phyloP scores from a whole-genome alignment of 2,329 filamentous ascomycete genomes.

The Xylaria sp. region DNA sequence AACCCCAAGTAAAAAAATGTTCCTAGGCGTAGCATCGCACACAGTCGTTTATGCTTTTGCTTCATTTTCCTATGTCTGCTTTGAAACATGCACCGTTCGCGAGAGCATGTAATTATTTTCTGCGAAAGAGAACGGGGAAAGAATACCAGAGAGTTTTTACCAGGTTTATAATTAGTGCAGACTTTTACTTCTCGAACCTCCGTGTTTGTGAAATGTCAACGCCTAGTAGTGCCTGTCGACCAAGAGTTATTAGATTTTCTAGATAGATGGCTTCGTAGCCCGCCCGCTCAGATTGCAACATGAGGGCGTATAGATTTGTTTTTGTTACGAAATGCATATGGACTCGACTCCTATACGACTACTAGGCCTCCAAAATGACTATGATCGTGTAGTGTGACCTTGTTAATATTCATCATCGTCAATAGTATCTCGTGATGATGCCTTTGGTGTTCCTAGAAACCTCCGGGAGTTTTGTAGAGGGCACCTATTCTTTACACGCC shows the following conservation, averaged over 20 bases:
- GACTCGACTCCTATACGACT: too few relatives aligned
- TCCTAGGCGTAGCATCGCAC: slow-evolving; percentile 13
- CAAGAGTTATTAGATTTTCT: neutral
- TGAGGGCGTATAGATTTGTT: too few relatives aligned
- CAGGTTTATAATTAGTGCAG: slow-evolving; percentile 3
- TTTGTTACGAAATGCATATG: too few relatives aligned
- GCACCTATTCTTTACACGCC: too few relatives aligned
- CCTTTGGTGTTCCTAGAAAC: too few relatives aligned
- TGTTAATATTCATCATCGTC: too few relatives aligned
- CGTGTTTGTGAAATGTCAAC: neutral
- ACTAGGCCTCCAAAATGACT: too few relatives aligned
- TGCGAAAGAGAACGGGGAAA: slow-evolving; percentile 11
- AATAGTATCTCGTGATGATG: too few relatives aligned
- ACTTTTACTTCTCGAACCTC: neutral
- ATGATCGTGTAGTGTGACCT: too few relatives aligned
- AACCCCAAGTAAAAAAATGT: slow-evolving; percentile 7
- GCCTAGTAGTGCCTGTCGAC: neutral
- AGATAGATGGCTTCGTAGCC: neutral
- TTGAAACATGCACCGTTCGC: neutral
- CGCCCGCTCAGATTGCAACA: neutral
- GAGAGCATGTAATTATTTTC: neutral
- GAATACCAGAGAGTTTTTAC: slow-evolving; percentile 5
- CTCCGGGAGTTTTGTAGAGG: too few relatives aligned
- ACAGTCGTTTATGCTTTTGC: slow-evolving; percentile 2
- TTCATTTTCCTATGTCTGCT: slow-evolving; percentile 1